phyloP scores from a whole-genome alignment of 257 asterid species.

The Gardenia jasminoides region DNA sequence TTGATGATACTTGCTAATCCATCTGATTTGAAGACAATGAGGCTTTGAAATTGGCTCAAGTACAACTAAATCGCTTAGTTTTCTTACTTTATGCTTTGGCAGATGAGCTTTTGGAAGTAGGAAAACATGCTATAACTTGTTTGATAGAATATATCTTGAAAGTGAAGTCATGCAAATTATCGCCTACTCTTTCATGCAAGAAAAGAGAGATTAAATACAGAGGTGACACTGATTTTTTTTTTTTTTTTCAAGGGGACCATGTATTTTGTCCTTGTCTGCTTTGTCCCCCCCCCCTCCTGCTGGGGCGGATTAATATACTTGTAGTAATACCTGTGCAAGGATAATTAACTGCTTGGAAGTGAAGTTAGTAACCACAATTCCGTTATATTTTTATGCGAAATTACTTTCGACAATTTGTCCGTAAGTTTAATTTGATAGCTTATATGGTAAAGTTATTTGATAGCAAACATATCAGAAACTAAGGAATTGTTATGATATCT shows the following conservation, averaged over 20 bases:
- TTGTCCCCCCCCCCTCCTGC: not conserved
- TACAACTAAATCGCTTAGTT: not conserved
- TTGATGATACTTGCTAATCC: not conserved
- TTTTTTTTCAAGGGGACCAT: not conserved
- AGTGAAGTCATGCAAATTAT: not conserved
- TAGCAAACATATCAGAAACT: not conserved
- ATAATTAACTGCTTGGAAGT: not conserved
- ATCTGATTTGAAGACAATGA: not conserved
- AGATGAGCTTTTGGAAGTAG: not conserved
- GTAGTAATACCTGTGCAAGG: not conserved
- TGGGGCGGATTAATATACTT: no score
- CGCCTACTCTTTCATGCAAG: not conserved
- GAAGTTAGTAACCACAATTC: not conserved
- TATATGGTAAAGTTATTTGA: not conserved
- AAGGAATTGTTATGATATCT: not conserved
- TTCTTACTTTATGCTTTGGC: not conserved
- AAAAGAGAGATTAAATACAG: not conserved
- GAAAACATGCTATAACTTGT: no score
- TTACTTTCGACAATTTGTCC: not conserved
- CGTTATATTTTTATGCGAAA: not conserved
- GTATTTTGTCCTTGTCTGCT: not conserved
- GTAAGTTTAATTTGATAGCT: not conserved
- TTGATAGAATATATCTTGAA: no score
- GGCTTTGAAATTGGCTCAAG: not conserved
- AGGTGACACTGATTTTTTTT: not conserved